phyloP scores from a whole-genome alignment of 768 basidiomycete species.

The Royoungia palumana region DNA sequence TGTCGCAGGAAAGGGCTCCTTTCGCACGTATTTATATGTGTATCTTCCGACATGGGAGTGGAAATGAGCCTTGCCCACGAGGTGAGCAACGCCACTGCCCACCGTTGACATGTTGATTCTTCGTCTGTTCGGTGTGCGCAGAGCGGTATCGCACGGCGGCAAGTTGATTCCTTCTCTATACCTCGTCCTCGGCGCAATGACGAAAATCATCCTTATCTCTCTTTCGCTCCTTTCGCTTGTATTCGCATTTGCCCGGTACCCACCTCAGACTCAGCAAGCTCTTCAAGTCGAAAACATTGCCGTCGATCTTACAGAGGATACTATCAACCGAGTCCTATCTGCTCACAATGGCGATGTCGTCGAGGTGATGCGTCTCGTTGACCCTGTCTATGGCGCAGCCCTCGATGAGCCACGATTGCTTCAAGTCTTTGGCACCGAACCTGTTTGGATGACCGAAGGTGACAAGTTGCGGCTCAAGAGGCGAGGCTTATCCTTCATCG shows the following conservation, averaged over 20 bases:
- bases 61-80: no score
- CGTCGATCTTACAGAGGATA: not conserved
- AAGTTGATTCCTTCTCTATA: no score
- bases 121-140: no score
- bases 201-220: not conserved
- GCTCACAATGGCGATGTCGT: slow-evolving; percentile 13
- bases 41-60: no score
- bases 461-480: slow-evolving; percentile 13
- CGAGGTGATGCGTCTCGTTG: slow-evolving; percentile 15
- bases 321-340: slow-evolving; percentile 7
- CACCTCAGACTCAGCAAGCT: not conserved
- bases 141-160: no score
- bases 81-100: no score
- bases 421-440: slow-evolving; percentile 12
- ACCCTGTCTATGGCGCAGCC: slow-evolving; percentile 11
- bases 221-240: not conserved
- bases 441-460: slow-evolving; percentile 18
- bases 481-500: slow-evolving; percentile 10
- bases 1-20: no score
- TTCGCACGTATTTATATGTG: no score
- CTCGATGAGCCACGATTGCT: slow-evolving; percentile 20
- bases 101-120: no score
- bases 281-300: not conserved
- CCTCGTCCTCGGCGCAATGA: not conserved
- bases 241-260: not conserved